Evolutionary conservation across 106 monocot species (phyloP).

Genomic region (Allium fistulosum): DNA sequence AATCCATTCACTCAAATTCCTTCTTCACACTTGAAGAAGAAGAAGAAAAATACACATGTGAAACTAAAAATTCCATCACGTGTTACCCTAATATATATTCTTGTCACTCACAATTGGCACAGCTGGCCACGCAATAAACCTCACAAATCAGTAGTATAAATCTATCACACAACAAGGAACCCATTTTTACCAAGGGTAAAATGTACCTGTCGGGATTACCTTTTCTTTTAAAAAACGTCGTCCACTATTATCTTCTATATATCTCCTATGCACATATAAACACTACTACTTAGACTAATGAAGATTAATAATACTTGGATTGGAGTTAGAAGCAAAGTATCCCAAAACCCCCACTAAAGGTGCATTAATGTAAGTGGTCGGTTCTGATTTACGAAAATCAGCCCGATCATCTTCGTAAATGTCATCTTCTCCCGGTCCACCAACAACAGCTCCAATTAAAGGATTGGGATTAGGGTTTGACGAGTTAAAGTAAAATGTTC

Average conservation of each 20-base stretch:
- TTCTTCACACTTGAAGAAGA: too few species aligned
- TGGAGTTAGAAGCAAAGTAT: slow-evolving; percentile 65
- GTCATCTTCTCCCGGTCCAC: slow-evolving; percentile 84
- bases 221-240: too few species aligned
- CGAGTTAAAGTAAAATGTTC: slow-evolving; percentile 61
- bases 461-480: slow-evolving; percentile 52
- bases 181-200: too few species aligned
- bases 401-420: slow-evolving; percentile 75
- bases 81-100: too few species aligned
- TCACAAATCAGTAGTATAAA: not conserved
- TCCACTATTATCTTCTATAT: not conserved
- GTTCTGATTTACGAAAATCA: slow-evolving; percentile 84
- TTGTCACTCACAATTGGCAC: not conserved
- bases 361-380: slow-evolving; percentile 97
- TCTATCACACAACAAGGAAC: too few species aligned
- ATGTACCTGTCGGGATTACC: too few species aligned
- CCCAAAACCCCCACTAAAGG: slow-evolving; percentile 86
- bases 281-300: slow-evolving; percentile 1
- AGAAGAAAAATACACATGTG: too few species aligned
- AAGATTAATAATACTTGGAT: not conserved
- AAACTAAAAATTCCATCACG: too few species aligned
- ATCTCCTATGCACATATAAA: not conserved
- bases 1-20: too few species aligned
- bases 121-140: not conserved
- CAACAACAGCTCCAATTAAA: slow-evolving; percentile 80